Percentiles rank a stretch among this genome's conserved stretches.
phyloP scores from a whole-genome alignment of 805 yeast genomes.

The Jamesozyma jinghongensis region DNA sequence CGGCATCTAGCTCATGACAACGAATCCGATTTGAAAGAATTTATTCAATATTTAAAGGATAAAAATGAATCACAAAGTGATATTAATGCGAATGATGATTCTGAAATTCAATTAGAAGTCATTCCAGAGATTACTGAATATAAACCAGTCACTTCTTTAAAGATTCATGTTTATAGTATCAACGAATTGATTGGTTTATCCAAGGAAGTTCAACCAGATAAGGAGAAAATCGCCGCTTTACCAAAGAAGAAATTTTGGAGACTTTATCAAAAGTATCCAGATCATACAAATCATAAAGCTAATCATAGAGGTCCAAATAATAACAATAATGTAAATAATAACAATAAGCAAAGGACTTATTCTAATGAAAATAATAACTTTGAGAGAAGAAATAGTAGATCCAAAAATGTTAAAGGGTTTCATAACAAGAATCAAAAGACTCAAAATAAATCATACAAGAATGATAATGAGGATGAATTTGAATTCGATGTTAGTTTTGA shows the following conservation, averaged over 20 bases:
- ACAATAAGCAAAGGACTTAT: slow-evolving; percentile 9
- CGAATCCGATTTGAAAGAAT: slow-evolving; percentile 2
- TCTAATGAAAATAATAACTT: slow-evolving; percentile 7
- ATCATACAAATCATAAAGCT: slow-evolving; percentile 7
- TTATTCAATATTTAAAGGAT: slow-evolving; percentile 2
- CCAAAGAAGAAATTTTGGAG: slow-evolving; percentile 47
- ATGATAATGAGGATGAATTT: slow-evolving; percentile 17
- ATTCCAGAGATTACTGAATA: slow-evolving; percentile 13
- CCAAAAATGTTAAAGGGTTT: slow-evolving; percentile 1
- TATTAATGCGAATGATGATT: neutral
- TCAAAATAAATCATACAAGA: slow-evolving; percentile 9
- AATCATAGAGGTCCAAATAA: slow-evolving; percentile 6
- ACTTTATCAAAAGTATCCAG: slow-evolving; percentile 25
- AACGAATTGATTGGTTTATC: slow-evolving; percentile 20
- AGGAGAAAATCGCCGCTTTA: slow-evolving; percentile 29
- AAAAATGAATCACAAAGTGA: slow-evolving; percentile 1
- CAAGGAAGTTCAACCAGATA: slow-evolving; percentile 21
- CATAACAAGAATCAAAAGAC: slow-evolving; percentile 1
- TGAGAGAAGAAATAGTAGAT: slow-evolving; percentile 8
- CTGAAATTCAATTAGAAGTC: slow-evolving; percentile 5
- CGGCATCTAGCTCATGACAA: neutral
- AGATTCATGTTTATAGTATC: slow-evolving; percentile 20
- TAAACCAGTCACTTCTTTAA: slow-evolving; percentile 12
- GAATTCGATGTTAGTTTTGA: slow-evolving; percentile 28
- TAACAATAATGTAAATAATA: slow-evolving; percentile 10